These are phyloP conservation scores for Zymoseptoria brevis DNA, from an alignment of 2,329 filamentous ascomycete species.

Conservation along the genomic window DNA sequence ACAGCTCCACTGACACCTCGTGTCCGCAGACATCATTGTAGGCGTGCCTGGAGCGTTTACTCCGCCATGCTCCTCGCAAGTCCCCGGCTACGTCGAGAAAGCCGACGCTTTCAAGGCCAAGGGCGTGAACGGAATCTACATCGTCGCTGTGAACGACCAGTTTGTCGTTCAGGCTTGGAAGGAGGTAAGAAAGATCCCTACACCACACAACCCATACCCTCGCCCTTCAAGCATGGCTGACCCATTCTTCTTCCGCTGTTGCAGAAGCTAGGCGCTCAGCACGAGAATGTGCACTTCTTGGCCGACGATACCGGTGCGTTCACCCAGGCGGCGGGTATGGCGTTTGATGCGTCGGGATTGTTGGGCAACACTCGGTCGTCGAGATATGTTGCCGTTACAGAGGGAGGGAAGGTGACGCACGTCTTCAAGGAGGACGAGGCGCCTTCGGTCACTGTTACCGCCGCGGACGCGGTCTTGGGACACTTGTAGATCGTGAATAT, in stretches of 20 bases:
- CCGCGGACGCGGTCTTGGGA: conserved; percentile 17
- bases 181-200: conserved; percentile 1
- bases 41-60: too few relatives aligned
- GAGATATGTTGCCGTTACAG: conserved; percentile 20
- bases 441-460: conserved; percentile 18
- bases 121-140: conserved; percentile 23
- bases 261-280: conserved; percentile 16
- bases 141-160: conserved; percentile 22
- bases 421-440: conserved; percentile 24
- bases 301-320: conserved; percentile 22
- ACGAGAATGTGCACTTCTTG: conserved; percentile 20
- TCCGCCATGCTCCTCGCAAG: conserved; percentile 19
- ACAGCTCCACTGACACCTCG: too few relatives aligned
- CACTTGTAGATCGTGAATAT: conserved; percentile 7
- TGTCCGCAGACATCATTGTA: too few relatives aligned
- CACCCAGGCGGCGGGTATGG: conserved; percentile 18
- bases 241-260: background rate
- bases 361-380: conserved; percentile 21
- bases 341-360: conserved; percentile 19
- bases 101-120: conserved; percentile 22
- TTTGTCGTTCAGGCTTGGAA: conserved; percentile 24
- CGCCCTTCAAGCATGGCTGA: background rate
- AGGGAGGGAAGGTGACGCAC: conserved; percentile 15
- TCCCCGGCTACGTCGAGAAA: conserved; percentile 22
- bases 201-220: too few relatives aligned